Evolutionary conservation across 179 eudicot species (phyloP), one percentile per base, ranked within the genome.

Genomic region (Corrigiola litoralis): DNA sequence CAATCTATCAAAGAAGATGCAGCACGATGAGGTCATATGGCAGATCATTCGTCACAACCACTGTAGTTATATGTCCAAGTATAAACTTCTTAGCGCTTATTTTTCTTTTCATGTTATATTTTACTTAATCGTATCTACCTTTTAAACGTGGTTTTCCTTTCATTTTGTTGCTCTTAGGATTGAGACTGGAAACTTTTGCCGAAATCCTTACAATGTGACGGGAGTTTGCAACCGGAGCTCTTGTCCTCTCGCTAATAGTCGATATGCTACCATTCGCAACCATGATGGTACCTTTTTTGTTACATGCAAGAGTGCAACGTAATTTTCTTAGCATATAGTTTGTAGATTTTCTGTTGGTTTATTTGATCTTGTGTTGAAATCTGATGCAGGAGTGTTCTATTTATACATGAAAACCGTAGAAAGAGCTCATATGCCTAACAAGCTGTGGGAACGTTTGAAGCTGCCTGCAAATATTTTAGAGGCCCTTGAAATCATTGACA

Each of bases 1-100:
- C n/a, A n/a, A n/a, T n/a, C n/a, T n/a, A n/a, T n/a, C n/a, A n/a
- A n/a, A n/a, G n/a, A 76, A 82, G 73, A 92, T 92, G 98, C 98
- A 92, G 81, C 95, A 89, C 78, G 95, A 92, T 79, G 97, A 92
- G 72, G 90, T 92, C 50, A 87, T 92, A 53, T 92, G 98, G 97
- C 97, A 92, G 71, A 86, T 92, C 47, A 87, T 92, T 74, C 86
- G 97, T 33, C 97, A 92, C 63, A 81, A 87, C 23, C 97, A 87
- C 72, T 92, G 98, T 80, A 92, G 97, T 79, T 92, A 73, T 61
- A 92, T 90, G 97, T 67, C 95, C 85, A 87, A 90, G 97, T n/a
- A n/a, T 92, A 72, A 60, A n/a, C n/a, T n/a, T n/a, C n/a, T n/a
- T n/a, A 50, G 63, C 49, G 55, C 71, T 13, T n/a, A 51, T 58